Evolutionary conservation across 495 filamentous ascomycete genomes (phyloP).

Genomic region (Rhizodiscina lignyota): DNA sequence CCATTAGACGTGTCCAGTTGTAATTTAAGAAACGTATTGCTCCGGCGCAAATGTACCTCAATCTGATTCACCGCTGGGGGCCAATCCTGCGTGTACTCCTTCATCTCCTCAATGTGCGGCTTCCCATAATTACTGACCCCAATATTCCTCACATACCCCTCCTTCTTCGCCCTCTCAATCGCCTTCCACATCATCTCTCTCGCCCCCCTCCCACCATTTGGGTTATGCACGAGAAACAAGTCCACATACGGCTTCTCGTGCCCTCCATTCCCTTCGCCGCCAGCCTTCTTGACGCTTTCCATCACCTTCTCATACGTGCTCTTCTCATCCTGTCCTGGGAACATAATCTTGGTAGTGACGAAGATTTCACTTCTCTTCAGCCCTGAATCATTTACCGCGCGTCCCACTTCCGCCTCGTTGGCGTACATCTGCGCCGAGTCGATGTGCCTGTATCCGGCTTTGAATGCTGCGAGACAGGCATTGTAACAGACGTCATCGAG

Average conservation of each 20-base stretch:
- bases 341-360: slow-evolving; percentile 50
- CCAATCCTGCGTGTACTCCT: too few species aligned
- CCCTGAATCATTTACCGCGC: slow-evolving; percentile 36
- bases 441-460: slow-evolving; percentile 52
- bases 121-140: too few species aligned
- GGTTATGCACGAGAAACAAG: slow-evolving; percentile 52
- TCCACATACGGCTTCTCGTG: too few species aligned
- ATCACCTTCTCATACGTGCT: slow-evolving; percentile 39
- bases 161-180: slow-evolving; percentile 45
- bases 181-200: slow-evolving; percentile 49
- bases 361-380: slow-evolving; percentile 42
- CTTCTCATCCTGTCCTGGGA: slow-evolving; percentile 35
- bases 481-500: slow-evolving; percentile 30
- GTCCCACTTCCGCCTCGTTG: slow-evolving; percentile 51
- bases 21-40: too few species aligned
- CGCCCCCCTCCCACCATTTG: slow-evolving; percentile 32
- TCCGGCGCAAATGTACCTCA: too few species aligned
- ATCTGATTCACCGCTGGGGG: too few species aligned
- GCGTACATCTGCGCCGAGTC: slow-evolving; percentile 57
- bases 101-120: too few species aligned
- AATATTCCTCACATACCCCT: too few species aligned
- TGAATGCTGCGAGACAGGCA: slow-evolving; percentile 43
- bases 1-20: too few species aligned
- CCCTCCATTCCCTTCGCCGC: slow-evolving; percentile 36
- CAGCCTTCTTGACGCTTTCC: slow-evolving; percentile 45